phyloP scores from a whole-genome alignment of 1,284 basidiomycete genomes.

The Apiotrichum siamense region DNA sequence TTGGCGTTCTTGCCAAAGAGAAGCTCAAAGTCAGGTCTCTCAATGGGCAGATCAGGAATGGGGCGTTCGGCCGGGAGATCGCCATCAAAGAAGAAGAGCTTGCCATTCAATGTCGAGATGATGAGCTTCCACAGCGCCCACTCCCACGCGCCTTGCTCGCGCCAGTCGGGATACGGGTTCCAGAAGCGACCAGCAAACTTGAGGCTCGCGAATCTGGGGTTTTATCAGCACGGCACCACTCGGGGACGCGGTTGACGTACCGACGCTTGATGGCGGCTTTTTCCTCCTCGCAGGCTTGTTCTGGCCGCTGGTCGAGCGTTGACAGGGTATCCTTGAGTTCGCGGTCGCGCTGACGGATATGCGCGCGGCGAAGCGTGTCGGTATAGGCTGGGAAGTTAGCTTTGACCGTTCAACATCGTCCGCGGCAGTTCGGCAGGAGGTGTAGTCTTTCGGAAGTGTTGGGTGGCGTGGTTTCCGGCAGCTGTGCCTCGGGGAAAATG shows the following conservation, averaged over 20 bases:
- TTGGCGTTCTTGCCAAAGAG: conserved; percentile 26
- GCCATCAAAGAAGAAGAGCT: conserved; percentile 38
- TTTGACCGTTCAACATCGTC: too few species aligned
- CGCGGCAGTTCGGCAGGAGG: too few species aligned
- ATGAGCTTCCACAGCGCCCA: conserved; percentile 45
- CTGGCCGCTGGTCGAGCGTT: conserved; percentile 9
- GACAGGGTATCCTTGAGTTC: conserved; percentile 21
- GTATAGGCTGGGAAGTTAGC: conserved; percentile 36
- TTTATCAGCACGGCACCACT: background rate
- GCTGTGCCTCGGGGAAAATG: background rate
- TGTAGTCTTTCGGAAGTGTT: background rate
- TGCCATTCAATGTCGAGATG: conserved; percentile 39
- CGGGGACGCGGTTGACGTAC: conserved; percentile 18
- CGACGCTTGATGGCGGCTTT: conserved; percentile 43
- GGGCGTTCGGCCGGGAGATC: conserved; percentile 35
- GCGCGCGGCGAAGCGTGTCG: conserved; percentile 38
- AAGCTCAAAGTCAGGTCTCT: conserved; percentile 38
- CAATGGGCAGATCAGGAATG: conserved; percentile 38
- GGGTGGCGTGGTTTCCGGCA: background rate
- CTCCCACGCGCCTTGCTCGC: conserved; percentile 51
- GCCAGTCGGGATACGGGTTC: conserved; percentile 51
- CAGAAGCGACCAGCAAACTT: conserved; percentile 42
- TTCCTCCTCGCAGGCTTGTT: conserved; percentile 39
- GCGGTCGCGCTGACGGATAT: conserved; percentile 32
- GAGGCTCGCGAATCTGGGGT: conserved; percentile 33